A percentile compares a stretch with the other conserved stretches of the same genome.
Conservation (phyloP, 306 rosid genomes). For the Delonix regia region DNA sequence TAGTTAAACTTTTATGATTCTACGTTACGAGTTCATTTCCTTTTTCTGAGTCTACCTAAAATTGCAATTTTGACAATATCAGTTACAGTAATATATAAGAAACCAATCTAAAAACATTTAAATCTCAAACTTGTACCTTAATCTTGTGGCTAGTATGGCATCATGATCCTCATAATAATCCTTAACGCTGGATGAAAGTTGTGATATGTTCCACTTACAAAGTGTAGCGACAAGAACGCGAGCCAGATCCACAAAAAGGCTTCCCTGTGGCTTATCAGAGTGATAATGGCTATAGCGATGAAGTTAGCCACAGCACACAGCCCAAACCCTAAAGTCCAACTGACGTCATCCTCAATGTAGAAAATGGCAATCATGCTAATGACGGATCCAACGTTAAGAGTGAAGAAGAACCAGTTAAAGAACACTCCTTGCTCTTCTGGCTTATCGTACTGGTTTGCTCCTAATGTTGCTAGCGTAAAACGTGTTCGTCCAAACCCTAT, state of each 20-base stretch:
- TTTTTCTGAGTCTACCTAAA: no score
- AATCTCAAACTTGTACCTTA: no score
- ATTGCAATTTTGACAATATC: no score
- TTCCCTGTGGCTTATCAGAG: neutral
- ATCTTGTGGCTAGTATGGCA: neutral
- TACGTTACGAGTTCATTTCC: no score
- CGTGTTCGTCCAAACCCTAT: neutral
- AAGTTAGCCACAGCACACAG: neutral
- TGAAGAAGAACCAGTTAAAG: slow-evolving; percentile 3
- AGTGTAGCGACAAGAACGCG: neutral
- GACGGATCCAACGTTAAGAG: neutral
- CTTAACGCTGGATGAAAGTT: neutral
- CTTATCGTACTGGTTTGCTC: neutral
- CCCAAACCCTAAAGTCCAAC: neutral
- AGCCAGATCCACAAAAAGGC: neutral
- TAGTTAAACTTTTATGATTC: no score
- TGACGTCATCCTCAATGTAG: neutral
- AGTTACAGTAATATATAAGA: no score
- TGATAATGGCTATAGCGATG: neutral
- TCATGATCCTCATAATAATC: neutral
- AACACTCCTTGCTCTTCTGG: neutral
- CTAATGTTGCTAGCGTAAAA: neutral
- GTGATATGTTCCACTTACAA: neutral
- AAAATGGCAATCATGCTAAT: neutral
- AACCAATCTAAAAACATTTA: no score